Evolutionary conservation across 2,329 filamentous ascomycete genomes (phyloP).

Genomic region (Aspergillus unguis): DNA sequence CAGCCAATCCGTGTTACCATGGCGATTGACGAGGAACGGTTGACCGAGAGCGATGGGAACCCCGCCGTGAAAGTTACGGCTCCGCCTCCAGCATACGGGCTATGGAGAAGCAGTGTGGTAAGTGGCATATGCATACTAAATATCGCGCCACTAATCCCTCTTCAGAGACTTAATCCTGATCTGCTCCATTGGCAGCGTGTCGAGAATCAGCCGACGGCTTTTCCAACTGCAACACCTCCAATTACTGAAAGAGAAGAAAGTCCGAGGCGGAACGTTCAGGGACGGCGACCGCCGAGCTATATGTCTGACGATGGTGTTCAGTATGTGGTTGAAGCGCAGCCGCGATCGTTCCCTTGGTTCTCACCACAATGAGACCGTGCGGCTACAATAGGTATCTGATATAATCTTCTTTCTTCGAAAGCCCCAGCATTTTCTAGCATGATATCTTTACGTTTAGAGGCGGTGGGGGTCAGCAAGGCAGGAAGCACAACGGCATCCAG

Average conservation of each 20-base stretch:
- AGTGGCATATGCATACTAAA: slow-evolving; percentile 37
- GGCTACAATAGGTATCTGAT: neutral
- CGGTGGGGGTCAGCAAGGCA: neutral
- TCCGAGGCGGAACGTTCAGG: slow-evolving; percentile 22
- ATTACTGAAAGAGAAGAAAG: slow-evolving; percentile 5
- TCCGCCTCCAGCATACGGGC: slow-evolving; percentile 78
- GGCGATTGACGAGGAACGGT: slow-evolving; percentile 69
- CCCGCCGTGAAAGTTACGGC: slow-evolving; percentile 53
- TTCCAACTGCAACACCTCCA: neutral
- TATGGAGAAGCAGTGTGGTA: slow-evolving; percentile 80
- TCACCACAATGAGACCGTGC: neutral
- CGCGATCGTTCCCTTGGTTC: slow-evolving; percentile 53
- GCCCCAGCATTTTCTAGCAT: neutral
- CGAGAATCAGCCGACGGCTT: slow-evolving; percentile 13
- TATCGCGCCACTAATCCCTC: slow-evolving; percentile 4
- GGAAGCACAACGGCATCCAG: neutral
- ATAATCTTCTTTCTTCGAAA: neutral
- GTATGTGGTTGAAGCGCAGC: slow-evolving; percentile 67
- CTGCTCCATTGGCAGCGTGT: slow-evolving; percentile 77
- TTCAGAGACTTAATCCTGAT: slow-evolving; percentile 71
- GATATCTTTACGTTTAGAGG: neutral
- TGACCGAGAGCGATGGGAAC: slow-evolving; percentile 39
- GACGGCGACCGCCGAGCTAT: slow-evolving; percentile 70
- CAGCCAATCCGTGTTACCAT: slow-evolving; percentile 75
- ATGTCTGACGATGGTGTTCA: slow-evolving; percentile 69